Evolutionary conservation across 345 rosid species (phyloP), one percentile per base, ranked within the genome.

Genomic region (Eucalyptus albens): DNA sequence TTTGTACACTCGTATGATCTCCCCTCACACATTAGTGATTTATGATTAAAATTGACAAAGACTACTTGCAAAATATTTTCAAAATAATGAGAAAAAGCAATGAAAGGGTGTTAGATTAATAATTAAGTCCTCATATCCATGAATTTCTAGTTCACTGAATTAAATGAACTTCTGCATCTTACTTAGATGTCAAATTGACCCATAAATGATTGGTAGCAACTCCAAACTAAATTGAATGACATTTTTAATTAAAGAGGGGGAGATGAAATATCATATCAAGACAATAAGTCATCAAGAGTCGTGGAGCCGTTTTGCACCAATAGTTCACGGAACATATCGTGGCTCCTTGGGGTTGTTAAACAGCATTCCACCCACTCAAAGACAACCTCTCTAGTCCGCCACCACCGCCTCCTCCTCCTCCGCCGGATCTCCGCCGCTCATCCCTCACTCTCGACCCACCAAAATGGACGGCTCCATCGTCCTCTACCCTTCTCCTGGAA

Each of bases 401-500:
- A 65, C 40, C 77, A n/a, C 72, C 31, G 86, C 11, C 62, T 56
- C 60, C 60, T 56, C 42, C 44, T 88, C 24, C 92, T 53, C 33
- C 86, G 86, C 77, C 24, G 15, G 37, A 69, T 69, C 81, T 69
- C 81, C 26, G 27, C 26, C 47, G 47, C 6, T 27, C 47, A 21
- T 40, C 47, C 83, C 29, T 40, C 83, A 31, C 81, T 80, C 90
- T 89, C 81, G 60, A 62, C 3, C 90, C 90, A 37, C 69, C 47
- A 42, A 40, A 37, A 87, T 87, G 88, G 65, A 87, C 51, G 42
- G 89, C 31, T 51, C 90, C 56, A 44, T 91, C 42, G 89, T 91
- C 29, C 86, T 91, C 29, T 89, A 89, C 72, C 91, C 93, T n/a
- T 67, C 90, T 14, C 87, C 90, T 12, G 93, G 87, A 19, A 91